Conservation (phyloP, 441 rosid genomes). For the Erodium texanum region DNA sequence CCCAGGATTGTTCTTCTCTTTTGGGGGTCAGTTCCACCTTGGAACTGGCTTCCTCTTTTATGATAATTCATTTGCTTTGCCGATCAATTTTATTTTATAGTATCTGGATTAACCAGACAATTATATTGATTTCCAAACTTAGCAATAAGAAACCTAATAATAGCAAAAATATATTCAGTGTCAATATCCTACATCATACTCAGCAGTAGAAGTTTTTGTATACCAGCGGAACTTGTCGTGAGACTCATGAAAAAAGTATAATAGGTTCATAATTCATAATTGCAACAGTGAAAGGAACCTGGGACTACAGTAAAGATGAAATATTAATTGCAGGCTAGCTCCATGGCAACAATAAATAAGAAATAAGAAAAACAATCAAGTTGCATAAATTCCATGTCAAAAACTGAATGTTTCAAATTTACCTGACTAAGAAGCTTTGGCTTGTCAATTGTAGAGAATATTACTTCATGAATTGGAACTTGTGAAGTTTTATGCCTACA, state of each 20-base stretch:
- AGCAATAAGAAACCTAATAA: background rate
- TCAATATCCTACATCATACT: background rate
- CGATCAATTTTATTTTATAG: too few species aligned
- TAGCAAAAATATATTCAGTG: background rate
- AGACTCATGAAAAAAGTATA: background rate
- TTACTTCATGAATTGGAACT: constrained; percentile 55
- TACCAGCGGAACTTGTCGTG: constrained; percentile 1
- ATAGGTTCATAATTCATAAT: constrained; percentile 1
- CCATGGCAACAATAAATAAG: background rate
- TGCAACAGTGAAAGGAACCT: background rate
- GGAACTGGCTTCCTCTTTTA: too few species aligned
- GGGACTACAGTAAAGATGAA: background rate
- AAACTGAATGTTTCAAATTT: constrained; percentile 15
- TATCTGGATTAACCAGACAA: background rate
- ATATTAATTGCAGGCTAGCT: background rate
- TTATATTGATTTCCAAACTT: background rate
- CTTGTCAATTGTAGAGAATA: constrained; percentile 62
- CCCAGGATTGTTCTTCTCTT: too few species aligned
- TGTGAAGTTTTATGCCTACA: constrained; percentile 40
- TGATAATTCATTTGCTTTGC: too few species aligned
- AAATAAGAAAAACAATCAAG: background rate
- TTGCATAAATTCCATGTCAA: background rate
- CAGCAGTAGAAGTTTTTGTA: background rate
- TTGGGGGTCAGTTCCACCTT: too few species aligned
- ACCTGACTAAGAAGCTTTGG: constrained; percentile 85